phyloP scores from a whole-genome alignment of 2,329 filamentous ascomycete genomes.

The Ophiostoma himal-ulmi region DNA sequence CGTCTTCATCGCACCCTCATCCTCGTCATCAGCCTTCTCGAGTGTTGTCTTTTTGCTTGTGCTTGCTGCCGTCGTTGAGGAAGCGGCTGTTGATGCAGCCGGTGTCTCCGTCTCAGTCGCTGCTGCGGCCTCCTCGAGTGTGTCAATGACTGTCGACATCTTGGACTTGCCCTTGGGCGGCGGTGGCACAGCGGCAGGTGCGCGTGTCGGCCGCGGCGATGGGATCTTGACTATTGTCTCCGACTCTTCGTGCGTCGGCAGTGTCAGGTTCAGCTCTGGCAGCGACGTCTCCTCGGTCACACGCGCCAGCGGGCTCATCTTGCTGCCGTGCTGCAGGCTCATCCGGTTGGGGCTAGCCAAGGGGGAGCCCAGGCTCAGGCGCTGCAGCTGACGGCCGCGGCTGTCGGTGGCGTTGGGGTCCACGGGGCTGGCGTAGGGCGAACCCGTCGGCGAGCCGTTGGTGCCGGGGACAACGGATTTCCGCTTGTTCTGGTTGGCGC shows the following conservation, averaged over 20 bases:
- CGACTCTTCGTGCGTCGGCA: conserved; percentile 39
- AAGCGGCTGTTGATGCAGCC: not conserved
- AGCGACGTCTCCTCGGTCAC: conserved; percentile 62
- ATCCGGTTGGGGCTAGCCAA: conserved; percentile 60
- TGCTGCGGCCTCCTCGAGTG: conserved; percentile 7
- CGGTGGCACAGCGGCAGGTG: conserved; percentile 4
- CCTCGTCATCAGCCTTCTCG: not conserved
- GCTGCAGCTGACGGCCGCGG: conserved; percentile 66
- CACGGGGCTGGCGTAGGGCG: conserved; percentile 61
- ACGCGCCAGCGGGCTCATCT: conserved; percentile 65
- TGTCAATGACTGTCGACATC: conserved; percentile 11
- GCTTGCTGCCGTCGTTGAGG: not conserved
- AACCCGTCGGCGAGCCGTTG: conserved; percentile 44
- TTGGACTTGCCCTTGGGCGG: conserved; percentile 16
- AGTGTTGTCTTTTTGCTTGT: not conserved
- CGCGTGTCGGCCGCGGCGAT: conserved; percentile 26
- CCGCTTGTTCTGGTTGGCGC: conserved; percentile 42
- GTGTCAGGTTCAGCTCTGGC: conserved; percentile 32
- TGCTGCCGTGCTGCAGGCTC: conserved; percentile 49
- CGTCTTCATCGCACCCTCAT: conserved; percentile 16
- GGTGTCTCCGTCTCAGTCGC: conserved; percentile 1
- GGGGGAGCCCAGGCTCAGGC: conserved; percentile 59
- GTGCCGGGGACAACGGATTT: conserved; percentile 44
- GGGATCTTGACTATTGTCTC: conserved; percentile 52
- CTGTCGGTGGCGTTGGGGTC: conserved; percentile 48